phyloP scores from a whole-genome alignment of 352 stramenopile species.

The Blastocystis sp. region DNA sequence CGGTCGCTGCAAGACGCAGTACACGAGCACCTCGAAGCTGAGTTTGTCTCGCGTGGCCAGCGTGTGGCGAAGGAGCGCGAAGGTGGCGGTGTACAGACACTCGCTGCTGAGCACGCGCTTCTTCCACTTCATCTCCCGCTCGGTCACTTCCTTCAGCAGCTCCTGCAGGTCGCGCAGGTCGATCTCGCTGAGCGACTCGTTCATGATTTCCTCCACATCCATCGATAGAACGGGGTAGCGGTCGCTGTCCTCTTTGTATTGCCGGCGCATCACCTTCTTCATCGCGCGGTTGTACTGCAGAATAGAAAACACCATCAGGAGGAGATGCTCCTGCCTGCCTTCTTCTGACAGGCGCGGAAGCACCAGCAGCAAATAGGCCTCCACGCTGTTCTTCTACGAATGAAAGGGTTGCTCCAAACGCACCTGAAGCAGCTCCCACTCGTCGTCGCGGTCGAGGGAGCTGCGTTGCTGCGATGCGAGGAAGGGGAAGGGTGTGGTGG shows the following conservation, averaged over 20 bases:
- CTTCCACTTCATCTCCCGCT: neutral
- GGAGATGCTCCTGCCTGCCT: neutral
- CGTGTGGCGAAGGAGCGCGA: neutral
- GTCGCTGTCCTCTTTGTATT: neutral
- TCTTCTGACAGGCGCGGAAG: neutral
- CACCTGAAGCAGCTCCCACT: neutral
- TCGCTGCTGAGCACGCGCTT: conserved; percentile 1
- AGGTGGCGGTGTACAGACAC: neutral
- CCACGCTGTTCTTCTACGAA: neutral
- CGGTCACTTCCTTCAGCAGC: neutral
- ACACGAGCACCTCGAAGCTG: neutral
- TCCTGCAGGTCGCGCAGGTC: neutral
- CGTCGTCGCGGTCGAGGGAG: neutral
- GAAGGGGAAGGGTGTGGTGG: neutral
- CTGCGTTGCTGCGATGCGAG: neutral
- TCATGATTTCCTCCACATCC: conserved; percentile 51
- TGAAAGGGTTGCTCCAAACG: neutral
- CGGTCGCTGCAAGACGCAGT: neutral
- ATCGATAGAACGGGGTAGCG: conserved; percentile 1
- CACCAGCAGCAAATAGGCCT: neutral
- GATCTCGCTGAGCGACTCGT: conserved; percentile 3
- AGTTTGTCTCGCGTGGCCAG: neutral
- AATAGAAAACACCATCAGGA: neutral
- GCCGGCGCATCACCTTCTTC: neutral
- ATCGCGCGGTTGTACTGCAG: conserved; percentile 29